These are phyloP conservation scores for Fusarium proliferatum DNA, from an alignment of 2,329 filamentous ascomycete genomes.

Conservation along the genomic window DNA sequence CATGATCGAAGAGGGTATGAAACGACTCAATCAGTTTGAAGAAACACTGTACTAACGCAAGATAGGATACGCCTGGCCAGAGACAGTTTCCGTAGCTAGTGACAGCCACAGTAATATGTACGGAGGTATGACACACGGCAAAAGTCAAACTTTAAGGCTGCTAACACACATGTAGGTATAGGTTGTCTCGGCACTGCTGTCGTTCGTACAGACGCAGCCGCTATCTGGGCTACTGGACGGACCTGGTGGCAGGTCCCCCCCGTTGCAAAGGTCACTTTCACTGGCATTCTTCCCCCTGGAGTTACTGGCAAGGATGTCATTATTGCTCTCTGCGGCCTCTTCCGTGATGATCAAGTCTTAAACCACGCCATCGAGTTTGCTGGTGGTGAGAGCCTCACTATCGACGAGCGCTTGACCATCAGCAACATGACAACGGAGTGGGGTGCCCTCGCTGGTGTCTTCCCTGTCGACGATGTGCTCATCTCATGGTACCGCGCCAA, in stretches of 20 bases:
- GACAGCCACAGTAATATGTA: constrained; percentile 69
- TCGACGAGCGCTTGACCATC: constrained; percentile 81
- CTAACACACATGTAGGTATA: constrained; percentile 3
- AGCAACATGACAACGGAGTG: constrained; percentile 87
- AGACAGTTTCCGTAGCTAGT: constrained; percentile 74
- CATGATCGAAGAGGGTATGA: constrained; percentile 73
- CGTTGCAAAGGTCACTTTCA: constrained; percentile 82
- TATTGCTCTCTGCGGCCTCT: constrained; percentile 85
- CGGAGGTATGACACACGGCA: constrained; percentile 54
- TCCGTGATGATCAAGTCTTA: constrained; percentile 87
- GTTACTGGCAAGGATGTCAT: constrained; percentile 97
- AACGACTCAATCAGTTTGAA: rapidly evolving
- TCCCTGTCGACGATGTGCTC: constrained; percentile 82
- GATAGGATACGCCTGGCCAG: constrained; percentile 79
- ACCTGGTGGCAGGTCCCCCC: constrained; percentile 94
- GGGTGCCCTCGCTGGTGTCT: constrained; percentile 71
- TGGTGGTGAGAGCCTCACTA: constrained; percentile 78
- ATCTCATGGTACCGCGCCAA: constrained; percentile 80
- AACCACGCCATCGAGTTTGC: constrained; percentile 93
- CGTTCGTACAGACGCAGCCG: constrained; percentile 87
- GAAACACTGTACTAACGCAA: not conserved
- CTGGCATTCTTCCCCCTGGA: constrained; percentile 77
- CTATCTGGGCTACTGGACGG: constrained; percentile 82
- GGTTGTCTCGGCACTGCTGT: constrained; percentile 64
- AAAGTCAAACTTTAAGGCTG: not conserved